Conservation (phyloP, 2,329 filamentous ascomycete genomes). For the Botrytis aclada region DNA sequence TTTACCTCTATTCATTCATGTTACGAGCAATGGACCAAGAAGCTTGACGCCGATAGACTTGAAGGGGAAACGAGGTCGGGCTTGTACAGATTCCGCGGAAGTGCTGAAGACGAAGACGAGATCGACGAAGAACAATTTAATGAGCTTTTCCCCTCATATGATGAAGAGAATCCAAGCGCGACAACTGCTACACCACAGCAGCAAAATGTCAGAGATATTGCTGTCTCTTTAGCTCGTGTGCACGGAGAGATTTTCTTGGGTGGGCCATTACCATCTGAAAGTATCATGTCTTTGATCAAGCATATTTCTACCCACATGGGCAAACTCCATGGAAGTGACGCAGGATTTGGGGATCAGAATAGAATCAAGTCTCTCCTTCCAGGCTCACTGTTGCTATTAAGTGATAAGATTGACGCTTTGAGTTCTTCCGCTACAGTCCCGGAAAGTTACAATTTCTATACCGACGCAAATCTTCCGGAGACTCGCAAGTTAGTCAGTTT, state of each 20-base stretch:
- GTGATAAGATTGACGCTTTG: constrained; percentile 56
- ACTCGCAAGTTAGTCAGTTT: constrained; percentile 69
- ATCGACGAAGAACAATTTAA: constrained; percentile 71
- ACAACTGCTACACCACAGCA: constrained; percentile 23
- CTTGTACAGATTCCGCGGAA: constrained; percentile 80
- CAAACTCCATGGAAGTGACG: constrained; percentile 23
- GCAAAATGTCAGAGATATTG: constrained; percentile 30
- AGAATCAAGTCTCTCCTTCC: constrained; percentile 59
- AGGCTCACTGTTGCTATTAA: constrained; percentile 61
- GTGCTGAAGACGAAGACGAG: constrained; percentile 72
- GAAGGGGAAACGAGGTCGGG: constrained; percentile 71
- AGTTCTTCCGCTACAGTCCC: constrained; percentile 40
- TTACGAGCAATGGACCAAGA: constrained; percentile 76
- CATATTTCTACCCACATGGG: constrained; percentile 32
- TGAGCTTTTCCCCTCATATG: constrained; percentile 77
- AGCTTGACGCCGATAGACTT: constrained; percentile 72
- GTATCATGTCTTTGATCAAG: constrained; percentile 33
- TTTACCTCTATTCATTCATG: constrained; percentile 68
- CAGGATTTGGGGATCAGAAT: constrained; percentile 32
- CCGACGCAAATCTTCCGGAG: constrained; percentile 72
- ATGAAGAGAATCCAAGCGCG: constrained; percentile 42
- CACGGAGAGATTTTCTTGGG: constrained; percentile 48
- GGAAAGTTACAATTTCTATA: constrained; percentile 81
- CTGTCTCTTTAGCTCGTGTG: constrained; percentile 58
- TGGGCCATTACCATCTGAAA: constrained; percentile 26